Evolutionary conservation across 2,329 filamentous ascomycete species (phyloP), one percentile per base, ranked within the genome.

Genomic region (Trichocomaceae sp.): DNA sequence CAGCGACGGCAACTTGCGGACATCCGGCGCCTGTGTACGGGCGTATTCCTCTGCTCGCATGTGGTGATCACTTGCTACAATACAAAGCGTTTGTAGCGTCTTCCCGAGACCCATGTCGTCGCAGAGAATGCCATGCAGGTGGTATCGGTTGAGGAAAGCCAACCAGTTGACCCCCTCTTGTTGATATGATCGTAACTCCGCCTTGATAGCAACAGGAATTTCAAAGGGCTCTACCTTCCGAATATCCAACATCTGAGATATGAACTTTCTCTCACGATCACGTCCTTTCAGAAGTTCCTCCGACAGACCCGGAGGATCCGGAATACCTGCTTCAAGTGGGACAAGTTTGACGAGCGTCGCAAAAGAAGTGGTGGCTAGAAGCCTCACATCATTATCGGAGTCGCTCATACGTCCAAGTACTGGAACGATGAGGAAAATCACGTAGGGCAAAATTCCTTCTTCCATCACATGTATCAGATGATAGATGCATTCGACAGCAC

Each of bases 81-180:
- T 99, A 71, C 93, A 99, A 20, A 99, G 83, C 0, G 95, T 99
- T 70, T 99, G 93, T 10, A 99, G 76, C 1, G 93, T 99, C 76
- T 99, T 99, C 49, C 93, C 93, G 26, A 99, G 86, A 66, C 93
- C 93, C 93, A 99, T 99, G 70, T 99, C 93, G 66, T 99, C 93
- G 68, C 93, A 99, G 57, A 99, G 88, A 71, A 99, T 96, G 48
- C 93, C 93, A 64, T 99, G 95, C 1, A 99, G 83, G 65, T 99
- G 92, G 69, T 97, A 99, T 56, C 91, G 91, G 70, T 99, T 99
- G 62, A 99, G 84, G 75, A 99, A 99, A 55, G 95, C 86, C 50
- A 99, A 83, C 93, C 93, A 99, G 68, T 99, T 99, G 67, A 99
- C 92, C 69, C 93, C 93, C 52, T 99, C 93, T 71, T 99, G 93